phyloP scores from a whole-genome alignment of 2,329 filamentous ascomycete species.

The Exophiala sideris region DNA sequence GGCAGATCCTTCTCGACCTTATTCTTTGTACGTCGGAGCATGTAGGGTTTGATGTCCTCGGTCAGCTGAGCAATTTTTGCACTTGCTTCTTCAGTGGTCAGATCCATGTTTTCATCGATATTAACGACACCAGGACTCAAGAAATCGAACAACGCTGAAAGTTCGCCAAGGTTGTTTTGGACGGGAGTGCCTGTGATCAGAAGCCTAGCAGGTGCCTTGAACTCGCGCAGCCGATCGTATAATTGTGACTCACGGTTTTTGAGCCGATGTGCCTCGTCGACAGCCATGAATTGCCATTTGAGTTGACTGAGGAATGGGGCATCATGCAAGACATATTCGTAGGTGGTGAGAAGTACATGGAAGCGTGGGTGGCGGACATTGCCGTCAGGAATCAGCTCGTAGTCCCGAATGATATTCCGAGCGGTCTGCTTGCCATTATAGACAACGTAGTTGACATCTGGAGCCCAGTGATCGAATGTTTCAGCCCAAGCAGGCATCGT shows the following conservation, averaged over 20 bases:
- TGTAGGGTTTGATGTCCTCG: slow-evolving; percentile 83
- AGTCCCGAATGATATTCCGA: slow-evolving; percentile 80
- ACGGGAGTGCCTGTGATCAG: slow-evolving; percentile 96
- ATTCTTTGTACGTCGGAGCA: slow-evolving; percentile 92
- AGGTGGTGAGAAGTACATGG: slow-evolving; percentile 95
- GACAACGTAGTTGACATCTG: slow-evolving; percentile 93
- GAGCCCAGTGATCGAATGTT: slow-evolving; percentile 94
- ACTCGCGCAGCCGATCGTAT: slow-evolving; percentile 78
- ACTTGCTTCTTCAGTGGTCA: slow-evolving; percentile 75
- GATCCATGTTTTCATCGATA: slow-evolving; percentile 88
- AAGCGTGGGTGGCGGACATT: slow-evolving; percentile 90
- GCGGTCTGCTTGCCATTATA: slow-evolving; percentile 89
- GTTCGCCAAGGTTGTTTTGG: slow-evolving; percentile 91
- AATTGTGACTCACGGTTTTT: slow-evolving; percentile 96
- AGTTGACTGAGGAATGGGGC: slow-evolving; percentile 79
- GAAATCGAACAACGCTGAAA: slow-evolving; percentile 92
- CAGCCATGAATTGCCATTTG: slow-evolving; percentile 95
- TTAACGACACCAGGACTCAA: slow-evolving; percentile 90
- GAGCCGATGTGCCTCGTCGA: slow-evolving; percentile 93
- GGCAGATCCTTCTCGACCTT: slow-evolving; percentile 96
- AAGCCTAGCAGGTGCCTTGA: slow-evolving; percentile 82
- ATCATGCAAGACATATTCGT: slow-evolving; percentile 91
- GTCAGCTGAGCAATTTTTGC: slow-evolving; percentile 84
- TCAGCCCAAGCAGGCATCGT: slow-evolving; percentile 98
- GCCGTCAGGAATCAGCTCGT: slow-evolving; percentile 82